Conservation (phyloP, 495 filamentous ascomycete genomes). For the Cryomyces minteri region DNA sequence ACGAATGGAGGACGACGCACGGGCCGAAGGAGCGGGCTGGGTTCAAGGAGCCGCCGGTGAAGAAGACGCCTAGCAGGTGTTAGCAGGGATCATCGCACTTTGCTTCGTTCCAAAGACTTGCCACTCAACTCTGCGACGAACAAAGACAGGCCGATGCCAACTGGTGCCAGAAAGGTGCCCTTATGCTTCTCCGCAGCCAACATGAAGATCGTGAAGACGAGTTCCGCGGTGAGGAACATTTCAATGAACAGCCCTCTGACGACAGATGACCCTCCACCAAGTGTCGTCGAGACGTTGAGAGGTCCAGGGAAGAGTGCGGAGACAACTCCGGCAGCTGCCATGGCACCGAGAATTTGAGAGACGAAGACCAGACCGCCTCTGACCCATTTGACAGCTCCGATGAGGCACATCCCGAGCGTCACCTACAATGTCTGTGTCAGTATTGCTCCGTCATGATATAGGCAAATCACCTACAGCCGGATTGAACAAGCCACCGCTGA, state of each 20-base stretch:
- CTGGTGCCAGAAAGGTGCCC: slow-evolving; percentile 30
- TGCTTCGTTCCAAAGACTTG: slow-evolving; percentile 1
- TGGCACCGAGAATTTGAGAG: slow-evolving; percentile 38
- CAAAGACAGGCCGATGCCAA: slow-evolving; percentile 33
- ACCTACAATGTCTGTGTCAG: slow-evolving; percentile 11
- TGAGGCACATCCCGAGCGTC: slow-evolving; percentile 35
- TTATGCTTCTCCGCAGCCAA: slow-evolving; percentile 36
- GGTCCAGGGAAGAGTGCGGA: slow-evolving; percentile 31
- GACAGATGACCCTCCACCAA: slow-evolving; percentile 23
- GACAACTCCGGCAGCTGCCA: slow-evolving; percentile 34
- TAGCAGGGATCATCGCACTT: too few species aligned
- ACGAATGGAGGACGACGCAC: slow-evolving; percentile 8
- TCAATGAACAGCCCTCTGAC: slow-evolving; percentile 25
- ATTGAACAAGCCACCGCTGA: slow-evolving; percentile 16
- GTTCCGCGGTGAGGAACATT: slow-evolving; percentile 22
- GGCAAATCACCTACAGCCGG: slow-evolving; percentile 7
- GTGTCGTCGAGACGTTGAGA: slow-evolving; percentile 26
- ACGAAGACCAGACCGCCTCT: slow-evolving; percentile 32
- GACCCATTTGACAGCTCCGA: slow-evolving; percentile 32
- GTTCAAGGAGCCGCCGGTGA: slow-evolving; percentile 11
- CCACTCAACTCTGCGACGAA: slow-evolving; percentile 30
- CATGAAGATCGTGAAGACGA: slow-evolving; percentile 40
- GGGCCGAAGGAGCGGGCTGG: slow-evolving; percentile 16
- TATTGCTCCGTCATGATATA: background rate
- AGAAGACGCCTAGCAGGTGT: slow-evolving; percentile 1